Evolutionary conservation across 148 eudicot genomes (phyloP), one percentile per base, ranked within the genome.

Genomic region (Nepenthes gracilis): DNA sequence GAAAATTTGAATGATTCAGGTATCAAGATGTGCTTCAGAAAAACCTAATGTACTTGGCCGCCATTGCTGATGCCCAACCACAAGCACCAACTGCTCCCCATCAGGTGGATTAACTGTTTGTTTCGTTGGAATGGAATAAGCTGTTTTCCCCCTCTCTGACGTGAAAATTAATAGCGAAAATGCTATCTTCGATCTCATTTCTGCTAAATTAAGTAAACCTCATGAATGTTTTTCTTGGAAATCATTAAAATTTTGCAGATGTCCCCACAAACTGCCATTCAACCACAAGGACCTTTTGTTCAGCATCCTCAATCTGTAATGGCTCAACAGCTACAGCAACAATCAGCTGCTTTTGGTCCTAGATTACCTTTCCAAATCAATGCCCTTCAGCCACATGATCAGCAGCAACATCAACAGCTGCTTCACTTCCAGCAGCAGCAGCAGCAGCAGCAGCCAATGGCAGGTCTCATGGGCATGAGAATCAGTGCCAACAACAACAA

Each of bases 61-160:
- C 96, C 11, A 78, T 88, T 59, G 96, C 96, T 35, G 96, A 88
- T 88, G 88, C 85, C 45, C 96, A 88, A 70, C 86, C 96, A 43
- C 86, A 62, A 54, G 15, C 55, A 52, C 64, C 92, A 55, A 34
- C 80, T 43, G 70, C 50, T 33, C 71, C 86, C 23, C 37, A 85
- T 33, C 88, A 81, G 87, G 90, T 78, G 56, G 37, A 54, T 40
- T 12, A 40, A 15, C 58, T 45, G 4, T 14, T 43, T 12, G 9
- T 5, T 64, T 74, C 47, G 6, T 47, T 14, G 1, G 48, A 15
- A 59, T 2, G 33, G 9, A 35, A 23, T 23, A 59, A 4, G 43
- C 47, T 37, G 8, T 57, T 57, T 2, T 11, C 4, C 11, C 37
- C 5, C 62, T 14, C 37, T 9, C 62, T n/a, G 32, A 50, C 14